phyloP scores from a whole-genome alignment of 140 eudicot genomes.

The Bidens hawaiensis region DNA sequence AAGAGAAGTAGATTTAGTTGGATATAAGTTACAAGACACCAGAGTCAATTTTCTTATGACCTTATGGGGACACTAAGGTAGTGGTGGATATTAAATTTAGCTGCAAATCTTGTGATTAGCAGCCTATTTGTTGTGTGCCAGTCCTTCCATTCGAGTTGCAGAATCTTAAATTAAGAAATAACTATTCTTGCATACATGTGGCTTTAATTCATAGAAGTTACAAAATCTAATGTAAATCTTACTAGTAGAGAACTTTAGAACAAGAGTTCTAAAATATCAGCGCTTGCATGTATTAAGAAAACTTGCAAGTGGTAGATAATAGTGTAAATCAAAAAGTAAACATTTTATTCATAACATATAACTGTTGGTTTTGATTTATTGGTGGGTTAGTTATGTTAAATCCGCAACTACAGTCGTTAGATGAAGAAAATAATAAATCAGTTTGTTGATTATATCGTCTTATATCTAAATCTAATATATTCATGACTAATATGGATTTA shows the following conservation, averaged over 20 bases:
- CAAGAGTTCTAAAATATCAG: neutral
- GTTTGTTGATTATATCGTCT: neutral
- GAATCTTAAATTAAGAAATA: neutral
- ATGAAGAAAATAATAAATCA: neutral
- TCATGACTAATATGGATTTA: neutral
- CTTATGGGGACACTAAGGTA: neutral
- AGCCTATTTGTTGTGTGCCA: neutral
- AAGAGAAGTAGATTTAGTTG: neutral
- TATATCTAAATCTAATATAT: too few relatives aligned
- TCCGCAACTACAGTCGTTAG: neutral
- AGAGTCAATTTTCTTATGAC: neutral
- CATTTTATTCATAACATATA: neutral
- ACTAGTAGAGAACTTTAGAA: neutral
- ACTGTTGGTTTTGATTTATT: neutral
- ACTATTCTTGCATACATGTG: neutral
- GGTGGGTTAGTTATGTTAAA: neutral
- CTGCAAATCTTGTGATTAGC: constrained; percentile 2
- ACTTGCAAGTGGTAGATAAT: neutral
- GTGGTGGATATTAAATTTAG: neutral
- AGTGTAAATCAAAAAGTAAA: neutral
- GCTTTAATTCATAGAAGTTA: neutral
- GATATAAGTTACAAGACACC: neutral
- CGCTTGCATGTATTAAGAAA: neutral
- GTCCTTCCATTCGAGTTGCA: neutral
- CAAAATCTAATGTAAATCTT: neutral